phyloP scores from a whole-genome alignment of 192 early-diverging fungal genomes.

The Coemansia furcata region DNA sequence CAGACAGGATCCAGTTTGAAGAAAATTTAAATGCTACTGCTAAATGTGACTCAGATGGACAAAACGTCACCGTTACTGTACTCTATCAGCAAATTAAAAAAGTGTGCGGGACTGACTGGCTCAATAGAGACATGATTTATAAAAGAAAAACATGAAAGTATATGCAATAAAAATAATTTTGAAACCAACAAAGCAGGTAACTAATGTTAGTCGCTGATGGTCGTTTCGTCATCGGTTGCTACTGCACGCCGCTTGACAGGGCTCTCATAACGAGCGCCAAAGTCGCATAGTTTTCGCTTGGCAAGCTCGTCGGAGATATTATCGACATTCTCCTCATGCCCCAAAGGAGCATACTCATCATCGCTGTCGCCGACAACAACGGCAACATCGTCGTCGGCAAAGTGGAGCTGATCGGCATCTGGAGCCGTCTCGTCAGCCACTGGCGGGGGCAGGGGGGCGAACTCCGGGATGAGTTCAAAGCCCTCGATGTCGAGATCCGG shows the following conservation, averaged over 20 bases:
- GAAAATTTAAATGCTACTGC: background rate
- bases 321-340: background rate
- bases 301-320: constrained; percentile 23
- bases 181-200: no score
- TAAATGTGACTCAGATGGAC: background rate
- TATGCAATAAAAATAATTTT: no score
- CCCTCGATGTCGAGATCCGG: constrained; percentile 28
- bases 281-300: constrained; percentile 26
- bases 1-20: background rate
- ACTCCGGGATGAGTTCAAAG: constrained; percentile 25
- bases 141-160: background rate
- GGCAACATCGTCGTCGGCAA: constrained; percentile 1
- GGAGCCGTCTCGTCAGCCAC: background rate
- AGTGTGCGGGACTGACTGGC: background rate
- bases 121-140: no score
- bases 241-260: constrained; percentile 24
- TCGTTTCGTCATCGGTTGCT: constrained; percentile 1
- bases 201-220: background rate
- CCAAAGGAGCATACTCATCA: constrained; percentile 9
- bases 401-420: background rate
- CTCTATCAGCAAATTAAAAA: background rate
- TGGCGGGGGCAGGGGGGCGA: constrained; percentile 24
- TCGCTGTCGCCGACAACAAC: constrained; percentile 12
- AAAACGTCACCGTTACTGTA: constrained; percentile 2
- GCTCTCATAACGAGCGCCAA: background rate